Evolutionary conservation across 176 grass and related monocot species (phyloP), one percentile per base, ranked within the genome.

Genomic region (Lolium rigidum): DNA sequence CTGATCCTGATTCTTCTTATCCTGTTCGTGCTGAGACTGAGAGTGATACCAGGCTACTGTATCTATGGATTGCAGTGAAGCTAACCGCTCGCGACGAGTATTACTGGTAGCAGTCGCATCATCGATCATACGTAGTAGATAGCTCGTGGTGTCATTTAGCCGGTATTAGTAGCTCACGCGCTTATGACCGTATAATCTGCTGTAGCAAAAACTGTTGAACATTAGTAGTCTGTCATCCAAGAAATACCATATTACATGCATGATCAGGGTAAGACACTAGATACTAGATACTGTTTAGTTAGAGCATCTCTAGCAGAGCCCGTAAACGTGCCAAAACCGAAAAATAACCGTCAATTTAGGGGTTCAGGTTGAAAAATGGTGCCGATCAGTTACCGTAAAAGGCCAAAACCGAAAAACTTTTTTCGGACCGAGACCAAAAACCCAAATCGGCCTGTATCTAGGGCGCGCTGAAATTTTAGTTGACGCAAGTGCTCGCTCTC

Each of bases 181-280:
- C 73, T 16, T 73, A 6, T 49, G 73, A 31, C 26, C 17, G 73
- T 54, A 76, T 28, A 28, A 31, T 54, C 73, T 76, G 47, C 28
- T 54, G 73, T 70, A 70, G 37, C 9, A 41, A 43, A n/a, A 28
- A 28, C 38, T n/a, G 67, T 70, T 70, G 10, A 44, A 11, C 16
- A 38, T 69, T 69, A 65, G 25, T 65, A 65, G 62, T 65, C 62
- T 71, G 39, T 71, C 39, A 35, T 67, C 64, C 28, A 67, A 37
- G 64, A 67, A 67, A 17, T 35, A 18, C 31, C 31, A 38, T 10
- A 31, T 68, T 39, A 31, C 31, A 7, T 72, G 69, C 41, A 72
- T 72, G 41, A 22, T 47, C 20, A 72, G 69, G 39, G 41, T 22
- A 72, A 7, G 39, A 22, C 69, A 72, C 5, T 46, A 72, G 41